phyloP scores from a whole-genome alignment of 352 stramenopile genomes.

The Phytophthora brassicae region DNA sequence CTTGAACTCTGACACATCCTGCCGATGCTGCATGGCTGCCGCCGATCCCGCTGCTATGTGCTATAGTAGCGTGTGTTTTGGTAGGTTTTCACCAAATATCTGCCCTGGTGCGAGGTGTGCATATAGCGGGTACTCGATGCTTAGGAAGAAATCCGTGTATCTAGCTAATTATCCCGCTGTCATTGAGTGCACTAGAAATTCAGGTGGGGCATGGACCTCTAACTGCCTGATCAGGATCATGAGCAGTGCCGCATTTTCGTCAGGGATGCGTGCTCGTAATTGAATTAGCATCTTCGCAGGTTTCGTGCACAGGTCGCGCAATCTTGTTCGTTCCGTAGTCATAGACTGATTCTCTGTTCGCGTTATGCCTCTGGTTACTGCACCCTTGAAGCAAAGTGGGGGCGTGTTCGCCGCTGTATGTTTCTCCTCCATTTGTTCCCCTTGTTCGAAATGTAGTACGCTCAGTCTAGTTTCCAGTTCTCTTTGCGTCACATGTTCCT shows the following conservation, averaged over 20 bases:
- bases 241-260: neutral
- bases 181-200: neutral
- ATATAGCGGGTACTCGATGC: neutral
- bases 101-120: neutral
- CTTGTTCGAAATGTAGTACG: too few relatives aligned
- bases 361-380: too few relatives aligned
- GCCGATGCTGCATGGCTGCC: neutral
- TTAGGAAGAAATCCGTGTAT: neutral
- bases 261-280: neutral
- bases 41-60: neutral
- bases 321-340: too few relatives aligned
- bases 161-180: neutral
- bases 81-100: neutral
- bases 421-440: too few relatives aligned
- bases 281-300: neutral
- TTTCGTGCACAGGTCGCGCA: too few relatives aligned
- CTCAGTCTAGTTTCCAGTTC: too few relatives aligned
- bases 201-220: neutral
- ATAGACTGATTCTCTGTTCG: too few relatives aligned
- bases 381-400: too few relatives aligned
- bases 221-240: neutral
- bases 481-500: too few relatives aligned
- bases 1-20: neutral
- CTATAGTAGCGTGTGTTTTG: neutral
- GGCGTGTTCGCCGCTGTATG: too few relatives aligned